A percentile compares a stretch with the other conserved stretches of the same genome.
These are phyloP conservation scores for Davidsoniella australis DNA, from an alignment of 2,329 filamentous ascomycete genomes.

Conservation along the genomic window DNA sequence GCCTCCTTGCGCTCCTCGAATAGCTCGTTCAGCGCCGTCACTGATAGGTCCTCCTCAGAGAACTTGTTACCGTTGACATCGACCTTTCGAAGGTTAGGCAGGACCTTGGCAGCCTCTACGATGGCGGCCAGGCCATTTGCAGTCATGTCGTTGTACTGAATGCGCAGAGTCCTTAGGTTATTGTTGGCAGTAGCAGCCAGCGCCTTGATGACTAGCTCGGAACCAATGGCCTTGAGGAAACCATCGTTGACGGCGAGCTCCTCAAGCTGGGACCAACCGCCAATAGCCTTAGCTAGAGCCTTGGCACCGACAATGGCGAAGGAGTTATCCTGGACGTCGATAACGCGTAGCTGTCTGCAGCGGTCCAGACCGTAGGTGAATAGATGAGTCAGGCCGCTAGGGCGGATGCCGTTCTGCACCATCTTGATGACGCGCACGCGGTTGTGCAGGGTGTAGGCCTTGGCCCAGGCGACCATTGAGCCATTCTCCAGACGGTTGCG, in stretches of 20 bases:
- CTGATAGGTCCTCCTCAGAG: constrained; percentile 60
- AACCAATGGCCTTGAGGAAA: constrained; percentile 62
- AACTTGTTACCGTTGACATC: constrained; percentile 97
- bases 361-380: constrained; percentile 62
- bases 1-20: constrained; percentile 67
- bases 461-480: constrained; percentile 90
- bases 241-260: constrained; percentile 87
- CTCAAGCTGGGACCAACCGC: constrained; percentile 55
- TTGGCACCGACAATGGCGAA: constrained; percentile 70
- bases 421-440: constrained; percentile 80
- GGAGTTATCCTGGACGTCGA: constrained; percentile 96
- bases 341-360: constrained; percentile 48
- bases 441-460: constrained; percentile 65
- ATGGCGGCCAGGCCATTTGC: constrained; percentile 56
- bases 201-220: constrained; percentile 53
- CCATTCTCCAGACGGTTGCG: constrained; percentile 92
- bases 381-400: constrained; percentile 75
- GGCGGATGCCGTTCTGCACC: constrained; percentile 94
- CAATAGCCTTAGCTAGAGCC: constrained; percentile 59
- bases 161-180: constrained; percentile 61
- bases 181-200: constrained; percentile 59
- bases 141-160: constrained; percentile 93
- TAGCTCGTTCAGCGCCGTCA: constrained; percentile 51
- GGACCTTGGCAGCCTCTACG: constrained; percentile 46
- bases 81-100: constrained; percentile 67